phyloP scores from a whole-genome alignment of 257 asterid genomes.

The Salvia hispanica region DNA sequence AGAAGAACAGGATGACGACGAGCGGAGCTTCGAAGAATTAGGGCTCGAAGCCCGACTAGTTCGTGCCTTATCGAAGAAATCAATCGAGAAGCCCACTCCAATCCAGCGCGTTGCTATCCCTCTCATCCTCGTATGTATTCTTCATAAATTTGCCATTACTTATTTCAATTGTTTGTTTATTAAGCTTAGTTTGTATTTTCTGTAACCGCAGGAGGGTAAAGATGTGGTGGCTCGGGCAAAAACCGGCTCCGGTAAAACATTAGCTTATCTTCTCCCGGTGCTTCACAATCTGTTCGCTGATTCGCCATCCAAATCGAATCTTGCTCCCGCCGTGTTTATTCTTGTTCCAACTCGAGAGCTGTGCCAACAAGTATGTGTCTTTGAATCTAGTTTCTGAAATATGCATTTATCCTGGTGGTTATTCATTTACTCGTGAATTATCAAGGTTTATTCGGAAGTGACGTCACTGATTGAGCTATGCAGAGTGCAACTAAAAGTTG shows the following conservation, averaged over 20 bases:
- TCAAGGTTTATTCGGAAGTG: slow-evolving; percentile 74
- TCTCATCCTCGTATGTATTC: slow-evolving; percentile 57
- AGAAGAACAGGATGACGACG: slow-evolving; percentile 43
- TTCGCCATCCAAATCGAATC: slow-evolving; percentile 46
- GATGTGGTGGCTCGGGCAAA: slow-evolving; percentile 96
- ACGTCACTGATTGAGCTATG: slow-evolving; percentile 71
- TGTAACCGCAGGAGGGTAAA: slow-evolving; percentile 72
- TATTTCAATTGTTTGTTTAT: neutral
- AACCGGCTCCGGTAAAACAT: slow-evolving; percentile 98
- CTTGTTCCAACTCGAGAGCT: slow-evolving; percentile 94
- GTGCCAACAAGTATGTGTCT: slow-evolving; percentile 69
- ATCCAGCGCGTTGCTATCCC: slow-evolving; percentile 85
- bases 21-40: slow-evolving; percentile 65
- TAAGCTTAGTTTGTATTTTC: neutral
- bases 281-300: slow-evolving; percentile 84
- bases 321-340: slow-evolving; percentile 69
- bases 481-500: slow-evolving; percentile 73
- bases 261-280: slow-evolving; percentile 85
- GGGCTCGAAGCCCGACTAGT: slow-evolving; percentile 85
- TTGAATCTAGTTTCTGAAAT: neutral
- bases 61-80: slow-evolving; percentile 71
- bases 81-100: slow-evolving; percentile 76
- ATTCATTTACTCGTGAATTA: neutral
- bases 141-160: slow-evolving; percentile 10
- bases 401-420: neutral